phyloP scores from a whole-genome alignment of 331 rosid genomes.

The Quercus lobata region DNA sequence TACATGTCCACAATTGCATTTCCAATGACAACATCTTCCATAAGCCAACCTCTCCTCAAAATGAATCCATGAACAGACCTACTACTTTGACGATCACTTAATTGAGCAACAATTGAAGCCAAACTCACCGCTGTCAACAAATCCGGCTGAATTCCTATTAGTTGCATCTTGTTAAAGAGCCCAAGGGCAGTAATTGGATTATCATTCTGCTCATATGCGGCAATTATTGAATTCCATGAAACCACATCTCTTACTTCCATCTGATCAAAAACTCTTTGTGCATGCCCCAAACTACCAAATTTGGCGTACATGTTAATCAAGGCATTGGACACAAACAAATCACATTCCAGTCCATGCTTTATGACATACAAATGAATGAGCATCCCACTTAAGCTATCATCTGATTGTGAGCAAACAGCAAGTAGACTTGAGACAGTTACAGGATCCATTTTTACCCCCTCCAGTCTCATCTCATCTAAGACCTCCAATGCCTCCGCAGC shows the following conservation, averaged over 20 bases:
- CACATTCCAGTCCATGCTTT: constrained; percentile 41
- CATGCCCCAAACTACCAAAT: constrained; percentile 37
- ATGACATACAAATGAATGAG: constrained; percentile 40
- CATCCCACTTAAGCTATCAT: constrained; percentile 26
- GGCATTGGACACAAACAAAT: constrained; percentile 40
- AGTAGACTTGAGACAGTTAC: constrained; percentile 40
- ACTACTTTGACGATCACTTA: constrained; percentile 21
- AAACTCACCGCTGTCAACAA: constrained; percentile 39
- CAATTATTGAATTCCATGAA: constrained; percentile 49
- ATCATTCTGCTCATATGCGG: constrained; percentile 43
- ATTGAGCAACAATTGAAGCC: constrained; percentile 41
- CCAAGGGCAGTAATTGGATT: constrained; percentile 31
- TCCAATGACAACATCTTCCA: constrained; percentile 31
- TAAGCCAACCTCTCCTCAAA: constrained; percentile 34
- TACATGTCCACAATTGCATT: constrained; percentile 53
- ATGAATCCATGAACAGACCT: constrained; percentile 40
- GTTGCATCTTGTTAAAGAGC: constrained; percentile 26
- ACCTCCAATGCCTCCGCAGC: constrained; percentile 37
- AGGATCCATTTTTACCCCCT: constrained; percentile 37
- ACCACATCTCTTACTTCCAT: constrained; percentile 40
- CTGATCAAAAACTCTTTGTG: constrained; percentile 28
- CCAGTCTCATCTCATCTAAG: constrained; percentile 38
- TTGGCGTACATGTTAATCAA: constrained; percentile 50
- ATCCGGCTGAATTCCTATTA: constrained; percentile 24
- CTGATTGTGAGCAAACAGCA: constrained; percentile 40